Evolutionary conservation across 179 eudicot species (phyloP), one percentile per base, ranked within the genome.

Genomic region (Beta corolliflora): DNA sequence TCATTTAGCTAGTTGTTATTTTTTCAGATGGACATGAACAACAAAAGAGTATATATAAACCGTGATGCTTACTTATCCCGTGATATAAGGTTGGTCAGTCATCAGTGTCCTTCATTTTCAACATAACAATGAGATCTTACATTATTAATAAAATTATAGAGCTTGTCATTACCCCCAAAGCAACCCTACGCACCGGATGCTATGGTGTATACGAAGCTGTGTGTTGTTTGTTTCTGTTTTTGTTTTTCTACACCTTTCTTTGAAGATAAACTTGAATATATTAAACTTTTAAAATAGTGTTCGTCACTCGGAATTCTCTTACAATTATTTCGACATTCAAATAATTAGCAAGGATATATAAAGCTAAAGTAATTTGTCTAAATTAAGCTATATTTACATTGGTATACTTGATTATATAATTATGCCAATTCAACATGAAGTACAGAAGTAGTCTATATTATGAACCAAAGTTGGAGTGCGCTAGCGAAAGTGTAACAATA

Each of bases 131-230:
- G 31, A 46, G 2, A 5, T 48, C 58, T 16, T 48, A 50, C 31
- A 23, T 23, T 72, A 23, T 52, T 52, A 52, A 72, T 72, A 48
- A 64, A 64, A 77, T 77, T 64, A 77, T 77, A 67, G 45, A 48
- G 18, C 54, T 75, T 59, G 67, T 18, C 55, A 41, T 41, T 75
- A 59, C 23, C 54, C 55, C 5, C 23, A 41, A 45, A 21, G 4
- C 36, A 75, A 77, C 58, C 70, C 68, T 36, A 48, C 80, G 59
- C 48, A 60, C 52, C 54, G 13, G 9, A 45, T 21, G 12, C n/a
- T n/a, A 9, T 36, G 15, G 66, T 16, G 10, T 36, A 44, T 29
- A 44, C 19, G 44, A 23, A 64, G 7, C 5, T 3, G 14, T 41
- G 41, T n/a, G 78, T 67, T 76, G 68, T 52, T 3, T 19, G 6